A percentile compares a stretch with the other conserved stretches of the same genome.
Evolutionary conservation across 352 stramenopile genomes (phyloP).

Genomic region (Phytophthora capsici): DNA sequence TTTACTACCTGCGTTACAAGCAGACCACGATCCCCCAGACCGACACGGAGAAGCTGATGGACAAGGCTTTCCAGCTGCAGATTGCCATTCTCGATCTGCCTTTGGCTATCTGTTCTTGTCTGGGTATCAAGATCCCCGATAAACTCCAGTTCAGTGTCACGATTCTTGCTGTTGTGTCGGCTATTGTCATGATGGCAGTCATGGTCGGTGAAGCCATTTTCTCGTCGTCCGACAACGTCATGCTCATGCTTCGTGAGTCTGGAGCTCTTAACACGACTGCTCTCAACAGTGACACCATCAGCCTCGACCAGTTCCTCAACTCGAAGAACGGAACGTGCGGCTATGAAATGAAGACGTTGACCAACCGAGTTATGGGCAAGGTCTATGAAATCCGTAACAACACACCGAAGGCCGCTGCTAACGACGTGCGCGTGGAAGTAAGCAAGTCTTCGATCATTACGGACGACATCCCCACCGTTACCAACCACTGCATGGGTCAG

Average conservation of each 20-base stretch:
- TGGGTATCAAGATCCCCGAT: constrained; percentile 17
- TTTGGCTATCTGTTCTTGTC: constrained; percentile 20
- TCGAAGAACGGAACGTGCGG: constrained; percentile 37
- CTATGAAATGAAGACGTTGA: constrained; percentile 36
- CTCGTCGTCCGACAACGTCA: constrained; percentile 22
- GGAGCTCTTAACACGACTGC: constrained; percentile 22
- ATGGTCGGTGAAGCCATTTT: constrained; percentile 33
- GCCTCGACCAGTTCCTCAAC: constrained; percentile 28
- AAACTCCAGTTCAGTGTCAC: constrained; percentile 29
- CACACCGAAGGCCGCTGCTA: constrained; percentile 15
- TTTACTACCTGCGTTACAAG: constrained; percentile 38
- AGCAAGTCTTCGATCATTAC: constrained; percentile 33
- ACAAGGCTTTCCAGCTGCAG: constrained; percentile 32
- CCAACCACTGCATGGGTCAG: constrained; percentile 43
- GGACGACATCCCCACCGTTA: constrained; percentile 28
- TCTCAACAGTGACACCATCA: background rate
- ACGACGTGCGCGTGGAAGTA: constrained; percentile 32
- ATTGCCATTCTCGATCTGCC: constrained; percentile 36
- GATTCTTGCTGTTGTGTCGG: constrained; percentile 22
- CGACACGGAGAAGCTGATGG: constrained; percentile 31
- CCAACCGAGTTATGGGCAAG: constrained; percentile 40
- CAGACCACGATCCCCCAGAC: constrained; percentile 18
- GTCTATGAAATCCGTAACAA: constrained; percentile 38
- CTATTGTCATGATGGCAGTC: constrained; percentile 41
- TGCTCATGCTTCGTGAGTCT: constrained; percentile 38